These are phyloP conservation scores for Thinopyrum obtusiflorum DNA, from an alignment of 202 grass and related monocot genomes.

Conservation along the genomic window DNA sequence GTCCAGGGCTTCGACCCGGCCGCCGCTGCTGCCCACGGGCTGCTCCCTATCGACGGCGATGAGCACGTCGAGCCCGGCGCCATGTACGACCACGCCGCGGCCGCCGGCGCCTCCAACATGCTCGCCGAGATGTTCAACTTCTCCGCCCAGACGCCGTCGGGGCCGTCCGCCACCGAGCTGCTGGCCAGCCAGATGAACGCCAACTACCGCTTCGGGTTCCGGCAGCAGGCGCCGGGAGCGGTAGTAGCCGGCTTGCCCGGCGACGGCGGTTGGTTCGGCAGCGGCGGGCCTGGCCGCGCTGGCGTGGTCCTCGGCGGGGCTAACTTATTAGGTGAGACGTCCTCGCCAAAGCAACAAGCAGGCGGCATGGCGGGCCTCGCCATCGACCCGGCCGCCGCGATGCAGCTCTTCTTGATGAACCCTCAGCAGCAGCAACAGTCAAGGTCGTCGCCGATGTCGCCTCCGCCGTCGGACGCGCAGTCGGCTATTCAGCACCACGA, in stretches of 20 bases:
- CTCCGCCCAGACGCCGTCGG: conserved; percentile 40
- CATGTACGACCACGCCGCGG: conserved; percentile 51
- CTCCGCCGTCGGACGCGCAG: conserved; percentile 48
- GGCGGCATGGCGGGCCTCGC: conserved; percentile 41
- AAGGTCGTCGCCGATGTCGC: conserved; percentile 52
- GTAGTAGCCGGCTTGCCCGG: conserved; percentile 29
- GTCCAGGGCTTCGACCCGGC: conserved; percentile 69
- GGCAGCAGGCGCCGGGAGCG: conserved; percentile 28
- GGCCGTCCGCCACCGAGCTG: conserved; percentile 57
- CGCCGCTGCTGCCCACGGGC: conserved; percentile 31
- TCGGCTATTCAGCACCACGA: conserved; percentile 60
- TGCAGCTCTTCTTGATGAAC: conserved; percentile 98
- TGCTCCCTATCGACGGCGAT: conserved; percentile 58
- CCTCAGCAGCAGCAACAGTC: conserved; percentile 55
- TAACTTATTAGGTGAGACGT: conserved; percentile 55
- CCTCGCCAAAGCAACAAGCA: conserved; percentile 37
- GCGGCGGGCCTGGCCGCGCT: conserved; percentile 27
- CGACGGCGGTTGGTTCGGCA: conserved; percentile 60
- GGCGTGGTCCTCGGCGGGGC: conserved; percentile 50
- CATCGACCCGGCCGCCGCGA: conserved; percentile 69
- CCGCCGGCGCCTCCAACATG: conserved; percentile 56
- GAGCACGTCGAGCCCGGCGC: conserved; percentile 40
- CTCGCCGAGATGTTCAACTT: conserved; percentile 84
- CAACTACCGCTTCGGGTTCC: conserved; percentile 48
- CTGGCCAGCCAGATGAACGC: conserved; percentile 68